Evolutionary conservation across 495 filamentous ascomycete species (phyloP), one percentile per base, ranked within the genome.

Genomic region (Ramalina intermedia): DNA sequence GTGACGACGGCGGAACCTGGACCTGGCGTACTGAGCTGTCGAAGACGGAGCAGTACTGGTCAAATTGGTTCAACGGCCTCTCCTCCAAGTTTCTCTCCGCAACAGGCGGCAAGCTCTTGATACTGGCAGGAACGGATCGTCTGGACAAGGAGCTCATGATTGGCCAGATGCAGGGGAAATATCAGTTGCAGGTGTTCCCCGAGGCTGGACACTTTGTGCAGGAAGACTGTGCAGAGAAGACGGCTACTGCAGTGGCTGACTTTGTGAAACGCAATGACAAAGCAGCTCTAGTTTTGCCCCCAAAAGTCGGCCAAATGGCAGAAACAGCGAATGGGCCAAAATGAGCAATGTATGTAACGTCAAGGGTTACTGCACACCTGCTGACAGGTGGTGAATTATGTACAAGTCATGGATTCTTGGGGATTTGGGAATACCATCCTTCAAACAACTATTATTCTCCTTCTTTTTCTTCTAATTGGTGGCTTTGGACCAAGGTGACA

Each of bases 41-140:
- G 2, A 73, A 75, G 36, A 96, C 93, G 14, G 80, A 94, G 56
- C 82, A 85, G 14, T 96, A 88, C 61, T 99, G 91, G 91, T 79
- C 88, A 59, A 80, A 77, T 47, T 99, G 91, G 91, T 99, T 96
- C 55, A 65, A 76, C 16, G 88, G 87, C 0, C 70, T 96, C 46
- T 93, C 85, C 56, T 71, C 72, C 46, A 95, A 95, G 63, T 99
- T 99, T 62, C 73, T 99, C 23, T 70, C 74, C 29, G 84, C 81
- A 0, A 74, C 75, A 42, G 91, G 90, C 8, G 91, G 88, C 40
- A 99, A 99, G 65, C 60, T 96, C 50, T 67, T 99, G 23, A 66
- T 99, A 24, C 74, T 99, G 14, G 93, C 91, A 6, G 91, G 91
- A 6, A 96, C 91, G 13, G 91, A 99, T 65, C 72, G 93, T 47